Evolutionary conservation across 768 basidiomycete species (phyloP), one percentile per base, ranked within the genome.

Genomic region (Guyanaporus albipodus): DNA sequence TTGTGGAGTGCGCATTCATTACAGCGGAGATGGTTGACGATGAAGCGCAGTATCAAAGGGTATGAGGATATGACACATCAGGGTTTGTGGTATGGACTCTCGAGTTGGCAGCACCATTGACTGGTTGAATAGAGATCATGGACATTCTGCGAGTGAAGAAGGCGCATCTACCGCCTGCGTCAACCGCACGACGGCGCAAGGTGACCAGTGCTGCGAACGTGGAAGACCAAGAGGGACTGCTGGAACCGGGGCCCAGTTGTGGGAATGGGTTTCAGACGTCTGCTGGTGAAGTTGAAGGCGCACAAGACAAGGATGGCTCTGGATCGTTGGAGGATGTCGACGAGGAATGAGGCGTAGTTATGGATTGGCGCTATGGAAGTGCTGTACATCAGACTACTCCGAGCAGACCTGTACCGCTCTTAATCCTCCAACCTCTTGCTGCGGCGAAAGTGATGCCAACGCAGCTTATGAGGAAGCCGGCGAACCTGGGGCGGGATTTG

Each of bases 401-500:
- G 21, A 88, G 74, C 21, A 88, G 71, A 44, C 79, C 76, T n/a
- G 81, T 80, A 31, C 78, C 74, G 49, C 73, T 75, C 64, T 74
- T 84, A 56, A 87, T 76, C 26, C 83, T 83, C 57, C 85, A 73
- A 12, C 83, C 81, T 51, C 80, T 74, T 12, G 85, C 80, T 46
- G 87, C 89, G 23, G 79, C 78, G 26, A 90, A 67, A 55, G 87
- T 84, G 45, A 92, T 91, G 4, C 76, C 82, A 38, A 91, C 71
- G 59, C 89, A 91, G 61, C 90, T 91, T 36, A 92, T 64, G 41
- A 92, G 59, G 59, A 90, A 92, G 2, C 88, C 90, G 3, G 86
- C 73, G 63, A 92, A 92, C 48, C 89, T 91, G 17, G 15, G 46
- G 28, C 31, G 12, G 22, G 9, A 11, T 17, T 29, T 32, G 6